phyloP scores from a whole-genome alignment of 495 filamentous ascomycete genomes.

The Penicillium atrosanguineum region DNA sequence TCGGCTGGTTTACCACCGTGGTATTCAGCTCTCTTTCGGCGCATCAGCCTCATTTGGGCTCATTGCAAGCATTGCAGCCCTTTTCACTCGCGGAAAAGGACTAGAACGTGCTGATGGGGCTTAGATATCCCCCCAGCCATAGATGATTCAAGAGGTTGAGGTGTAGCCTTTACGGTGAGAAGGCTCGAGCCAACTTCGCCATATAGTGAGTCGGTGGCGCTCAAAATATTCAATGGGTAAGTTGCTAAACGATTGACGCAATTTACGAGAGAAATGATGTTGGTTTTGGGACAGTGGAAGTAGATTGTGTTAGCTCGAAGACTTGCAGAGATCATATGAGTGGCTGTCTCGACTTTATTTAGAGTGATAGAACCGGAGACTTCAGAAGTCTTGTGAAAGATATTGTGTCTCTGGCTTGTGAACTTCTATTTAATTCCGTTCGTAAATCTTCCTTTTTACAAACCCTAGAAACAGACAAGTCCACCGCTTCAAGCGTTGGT shows the following conservation, averaged over 20 bases:
- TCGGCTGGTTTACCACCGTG: constrained; percentile 57
- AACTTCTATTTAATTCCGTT: too few species aligned
- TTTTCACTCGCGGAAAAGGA: constrained; percentile 50
- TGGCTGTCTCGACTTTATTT: too few species aligned
- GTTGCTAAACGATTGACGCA: neutral
- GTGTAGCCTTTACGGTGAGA: neutral
- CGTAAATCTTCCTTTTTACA: neutral
- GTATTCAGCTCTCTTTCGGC: constrained; percentile 53
- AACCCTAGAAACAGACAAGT: neutral
- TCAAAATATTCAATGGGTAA: neutral
- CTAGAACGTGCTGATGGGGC: constrained; percentile 24
- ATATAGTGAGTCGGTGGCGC: neutral
- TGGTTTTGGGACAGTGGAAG: too few species aligned
- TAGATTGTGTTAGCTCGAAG: too few species aligned
- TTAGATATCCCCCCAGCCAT: neutral
- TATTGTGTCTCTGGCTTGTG: too few species aligned
- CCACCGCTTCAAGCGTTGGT: constrained; percentile 9
- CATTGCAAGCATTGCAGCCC: constrained; percentile 47
- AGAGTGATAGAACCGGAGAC: too few species aligned
- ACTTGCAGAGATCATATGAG: too few species aligned
- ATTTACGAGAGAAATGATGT: too few species aligned
- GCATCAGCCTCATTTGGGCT: constrained; percentile 51
- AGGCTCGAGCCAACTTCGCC: neutral
- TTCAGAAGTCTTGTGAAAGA: too few species aligned
- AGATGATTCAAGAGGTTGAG: neutral